A percentile compares a stretch with the other conserved stretches of the same genome.
Evolutionary conservation across 192 early-diverging fungal genomes (phyloP).

Genomic region (Mortierella alpina): DNA sequence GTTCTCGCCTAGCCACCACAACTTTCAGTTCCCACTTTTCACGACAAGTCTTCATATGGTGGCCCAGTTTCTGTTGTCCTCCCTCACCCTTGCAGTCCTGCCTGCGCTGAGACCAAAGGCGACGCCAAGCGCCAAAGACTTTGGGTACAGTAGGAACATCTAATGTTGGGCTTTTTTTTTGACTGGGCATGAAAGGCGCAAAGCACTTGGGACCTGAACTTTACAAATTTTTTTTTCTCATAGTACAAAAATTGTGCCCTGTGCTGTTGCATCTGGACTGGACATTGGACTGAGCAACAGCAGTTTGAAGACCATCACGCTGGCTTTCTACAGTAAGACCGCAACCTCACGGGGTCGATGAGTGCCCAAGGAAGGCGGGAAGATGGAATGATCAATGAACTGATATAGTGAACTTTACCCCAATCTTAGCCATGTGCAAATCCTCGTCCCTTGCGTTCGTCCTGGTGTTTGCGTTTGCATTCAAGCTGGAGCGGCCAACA

Average conservation of each 20-base stretch:
- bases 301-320: constrained; percentile 85
- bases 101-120: constrained; percentile 72
- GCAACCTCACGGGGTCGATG: neutral
- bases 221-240: neutral
- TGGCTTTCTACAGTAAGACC: constrained; percentile 86
- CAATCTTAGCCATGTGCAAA: constrained; percentile 77
- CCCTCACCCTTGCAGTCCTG: constrained; percentile 64
- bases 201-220: neutral
- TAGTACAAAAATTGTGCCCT: constrained; percentile 83
- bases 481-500: constrained; percentile 84
- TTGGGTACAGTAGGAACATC: constrained; percentile 41
- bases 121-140: constrained; percentile 63
- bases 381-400: too few species aligned
- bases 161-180: neutral
- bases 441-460: constrained; percentile 80
- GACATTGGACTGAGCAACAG: constrained; percentile 94
- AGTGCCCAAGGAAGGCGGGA: too few species aligned
- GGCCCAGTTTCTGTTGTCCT: constrained; percentile 79
- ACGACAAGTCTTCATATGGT: constrained; percentile 87
- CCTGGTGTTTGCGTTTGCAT: constrained; percentile 92
- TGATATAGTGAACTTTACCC: neutral
- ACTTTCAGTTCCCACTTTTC: constrained; percentile 91
- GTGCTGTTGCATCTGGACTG: constrained; percentile 87
- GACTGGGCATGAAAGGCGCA: neutral
- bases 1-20: constrained; percentile 81